Evolutionary conservation across 495 filamentous ascomycete species (phyloP).

Genomic region (Annulohypoxylon maeteangense): DNA sequence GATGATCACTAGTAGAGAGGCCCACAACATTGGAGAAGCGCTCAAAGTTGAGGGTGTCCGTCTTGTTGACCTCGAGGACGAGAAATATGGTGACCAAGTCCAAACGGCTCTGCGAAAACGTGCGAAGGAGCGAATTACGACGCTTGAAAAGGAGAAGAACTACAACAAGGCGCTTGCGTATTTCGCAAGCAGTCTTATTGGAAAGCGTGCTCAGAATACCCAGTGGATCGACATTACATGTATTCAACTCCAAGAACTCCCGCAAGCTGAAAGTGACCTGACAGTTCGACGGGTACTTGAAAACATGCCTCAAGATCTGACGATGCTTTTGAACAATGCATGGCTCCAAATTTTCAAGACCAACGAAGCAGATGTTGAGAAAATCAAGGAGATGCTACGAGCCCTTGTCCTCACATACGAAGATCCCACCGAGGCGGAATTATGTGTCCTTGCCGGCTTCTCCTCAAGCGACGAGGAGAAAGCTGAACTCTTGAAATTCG

Average conservation of each 20-base stretch:
- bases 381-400: slow-evolving; percentile 52
- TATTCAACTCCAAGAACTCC: slow-evolving; percentile 47
- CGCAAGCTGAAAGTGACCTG: slow-evolving; percentile 44
- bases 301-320: slow-evolving; percentile 49
- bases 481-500: slow-evolving; percentile 42
- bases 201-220: slow-evolving; percentile 48
- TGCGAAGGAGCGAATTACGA: slow-evolving; percentile 40
- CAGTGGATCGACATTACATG: slow-evolving; percentile 53
- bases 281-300: slow-evolving; percentile 47
- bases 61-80: slow-evolving; percentile 44
- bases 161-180: slow-evolving; percentile 52
- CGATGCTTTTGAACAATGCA: slow-evolving; percentile 44
- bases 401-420: slow-evolving; percentile 51
- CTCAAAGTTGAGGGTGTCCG: slow-evolving; percentile 39
- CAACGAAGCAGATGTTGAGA: slow-evolving; percentile 49
- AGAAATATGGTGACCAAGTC: slow-evolving; percentile 48
- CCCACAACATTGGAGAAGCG: slow-evolving; percentile 43
- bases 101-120: slow-evolving; percentile 45
- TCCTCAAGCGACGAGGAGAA: slow-evolving; percentile 43
- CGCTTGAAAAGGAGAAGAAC: slow-evolving; percentile 45
- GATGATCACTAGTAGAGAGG: slow-evolving; percentile 50
- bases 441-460: slow-evolving; percentile 48
- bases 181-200: slow-evolving; percentile 50
- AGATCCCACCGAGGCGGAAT: slow-evolving; percentile 48
- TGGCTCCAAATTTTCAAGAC: slow-evolving; percentile 52